Evolutionary conservation across 2,329 filamentous ascomycete genomes (phyloP), one percentile per base, ranked within the genome.

Genomic region (Nigrograna mackinnonii): DNA sequence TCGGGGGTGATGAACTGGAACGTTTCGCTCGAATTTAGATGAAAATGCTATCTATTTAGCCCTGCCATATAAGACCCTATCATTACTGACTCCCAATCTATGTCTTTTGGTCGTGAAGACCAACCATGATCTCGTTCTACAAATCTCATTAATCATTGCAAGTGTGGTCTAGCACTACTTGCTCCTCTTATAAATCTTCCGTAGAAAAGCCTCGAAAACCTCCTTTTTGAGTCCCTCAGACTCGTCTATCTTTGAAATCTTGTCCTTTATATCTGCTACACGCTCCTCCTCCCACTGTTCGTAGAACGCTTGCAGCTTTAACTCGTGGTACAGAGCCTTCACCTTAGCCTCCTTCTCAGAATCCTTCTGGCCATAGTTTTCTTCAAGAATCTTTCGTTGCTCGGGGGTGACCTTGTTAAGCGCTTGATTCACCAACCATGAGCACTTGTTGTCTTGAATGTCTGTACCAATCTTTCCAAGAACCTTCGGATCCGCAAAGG

Each of bases 371-470:
- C 94, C 94, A 70, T 99, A 99, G 77, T 96, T 92, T 44, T 89
- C 83, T 66, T 96, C 90, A 38, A 99, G 84, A 28, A 95, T 72
- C 73, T 87, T 80, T 65, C 91, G 85, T 80, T 99, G 94, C 69
- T 92, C 90, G 1, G 89, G 84, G 2, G 81, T 91, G 52, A 83
- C 87, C 49, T 86, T 80, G 68, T 84, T 80, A 46, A 99, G 79
- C 35, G 94, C 94, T 74, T 96, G 86, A 80, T 99, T 99, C 72
- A 99, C 82, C 46, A 99, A 78, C 94, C 94, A 99, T 31, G 89
- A 95, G 80, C 94, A 99, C 82, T 99, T 99, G 83, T 99, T 99
- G 77, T 99, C 94, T 79, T 91, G 86, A 71, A 99, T 99, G 66
- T 99, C 94, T 47, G 94, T 99, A 55, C 94, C 94, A 54, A 97